Percentiles rank a stretch among this genome's conserved stretches.
Conservation (phyloP, 192 early-diverging fungal genomes). For the Martensiomyces pterosporus region DNA sequence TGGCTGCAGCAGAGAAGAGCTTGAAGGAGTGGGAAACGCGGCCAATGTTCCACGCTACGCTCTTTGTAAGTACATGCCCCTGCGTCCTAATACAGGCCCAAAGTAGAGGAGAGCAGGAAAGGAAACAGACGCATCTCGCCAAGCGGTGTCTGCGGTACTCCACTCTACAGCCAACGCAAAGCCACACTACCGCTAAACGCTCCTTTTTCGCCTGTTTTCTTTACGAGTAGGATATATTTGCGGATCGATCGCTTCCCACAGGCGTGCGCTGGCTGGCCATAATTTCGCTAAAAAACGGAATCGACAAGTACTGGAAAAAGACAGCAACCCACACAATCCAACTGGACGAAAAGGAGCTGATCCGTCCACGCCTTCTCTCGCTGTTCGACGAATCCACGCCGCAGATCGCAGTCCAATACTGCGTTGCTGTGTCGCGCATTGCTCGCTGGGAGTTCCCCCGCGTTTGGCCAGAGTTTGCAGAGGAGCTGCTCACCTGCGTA, state of each 20-base stretch:
- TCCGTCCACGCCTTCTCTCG: conserved; percentile 60
- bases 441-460: conserved; percentile 82
- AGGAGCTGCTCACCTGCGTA: conserved; percentile 17
- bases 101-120: no score
- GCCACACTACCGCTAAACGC: no score
- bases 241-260: conserved; percentile 59
- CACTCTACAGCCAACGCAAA: no score
- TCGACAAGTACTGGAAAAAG: conserved; percentile 87
- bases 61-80: conserved; percentile 58
- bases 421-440: conserved; percentile 74
- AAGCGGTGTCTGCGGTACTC: no score
- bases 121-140: no score
- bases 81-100: no score
- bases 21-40: conserved; percentile 69
- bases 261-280: conserved; percentile 70
- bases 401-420: conserved; percentile 70
- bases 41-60: conserved; percentile 65
- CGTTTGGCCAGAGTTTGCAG: conserved; percentile 68
- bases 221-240: conserved; percentile 67
- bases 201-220: neutral
- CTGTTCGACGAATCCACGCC: conserved; percentile 67
- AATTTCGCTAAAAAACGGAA: conserved; percentile 84
- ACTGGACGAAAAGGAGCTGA: conserved; percentile 65
- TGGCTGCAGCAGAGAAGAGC: conserved; percentile 61
- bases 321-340: conserved; percentile 51